Percentiles rank a stretch among this genome's conserved stretches.
phyloP scores from a whole-genome alignment of 1,284 basidiomycete genomes.

The Cystobasidiaceae sp. region DNA sequence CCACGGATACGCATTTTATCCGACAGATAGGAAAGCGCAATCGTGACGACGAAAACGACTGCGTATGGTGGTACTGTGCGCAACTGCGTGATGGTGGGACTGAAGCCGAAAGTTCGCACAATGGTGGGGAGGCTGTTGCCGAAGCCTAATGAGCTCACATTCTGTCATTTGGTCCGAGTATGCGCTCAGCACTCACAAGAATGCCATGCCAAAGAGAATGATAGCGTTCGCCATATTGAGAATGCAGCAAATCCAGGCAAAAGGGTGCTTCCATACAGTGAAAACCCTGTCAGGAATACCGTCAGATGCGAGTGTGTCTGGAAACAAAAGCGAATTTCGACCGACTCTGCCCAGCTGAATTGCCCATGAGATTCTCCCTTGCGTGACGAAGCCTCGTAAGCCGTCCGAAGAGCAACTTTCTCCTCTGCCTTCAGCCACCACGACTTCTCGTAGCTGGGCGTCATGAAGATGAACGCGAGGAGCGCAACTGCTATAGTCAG shows the following conservation, averaged over 20 bases:
- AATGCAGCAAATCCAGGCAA: constrained; percentile 4
- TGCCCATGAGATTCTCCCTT: neutral
- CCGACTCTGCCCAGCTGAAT: constrained; percentile 17
- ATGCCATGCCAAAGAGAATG: constrained; percentile 19
- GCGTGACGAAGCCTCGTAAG: constrained; percentile 5
- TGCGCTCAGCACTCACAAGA: neutral
- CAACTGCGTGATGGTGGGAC: constrained; percentile 54
- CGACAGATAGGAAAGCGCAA: constrained; percentile 35
- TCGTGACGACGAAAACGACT: constrained; percentile 21
- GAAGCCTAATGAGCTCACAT: no score
- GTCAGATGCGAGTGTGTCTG: neutral
- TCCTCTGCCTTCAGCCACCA: constrained; percentile 35
- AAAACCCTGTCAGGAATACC: neutral
- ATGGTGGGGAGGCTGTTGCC: no score
- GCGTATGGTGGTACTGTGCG: constrained; percentile 49
- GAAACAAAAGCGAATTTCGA: neutral
- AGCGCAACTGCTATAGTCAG: constrained; percentile 34
- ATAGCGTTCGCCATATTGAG: constrained; percentile 6
- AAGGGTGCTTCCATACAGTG: constrained; percentile 8
- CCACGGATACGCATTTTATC: constrained; percentile 37
- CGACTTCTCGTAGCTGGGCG: constrained; percentile 14
- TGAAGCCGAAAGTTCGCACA: no score
- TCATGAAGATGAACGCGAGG: constrained; percentile 31
- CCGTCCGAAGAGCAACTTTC: constrained; percentile 22
- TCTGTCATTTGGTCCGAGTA: no score